Percentiles rank a stretch among this genome's conserved stretches.
Conservation (phyloP, 75 land plant genomes). For the Larix kaempferi region DNA sequence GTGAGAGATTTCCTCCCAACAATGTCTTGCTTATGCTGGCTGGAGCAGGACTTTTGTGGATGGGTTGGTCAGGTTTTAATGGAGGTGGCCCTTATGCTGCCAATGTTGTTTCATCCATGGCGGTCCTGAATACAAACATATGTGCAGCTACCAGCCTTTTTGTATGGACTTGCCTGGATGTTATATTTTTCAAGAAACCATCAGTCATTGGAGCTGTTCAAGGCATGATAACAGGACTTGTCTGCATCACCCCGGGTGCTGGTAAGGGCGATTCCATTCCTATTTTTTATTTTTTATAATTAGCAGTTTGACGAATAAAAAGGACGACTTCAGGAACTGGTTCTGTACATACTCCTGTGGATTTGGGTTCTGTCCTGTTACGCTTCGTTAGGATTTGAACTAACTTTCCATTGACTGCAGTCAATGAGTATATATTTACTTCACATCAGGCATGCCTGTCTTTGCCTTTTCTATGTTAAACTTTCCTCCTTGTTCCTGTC, state of each 20-base stretch:
- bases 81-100: constrained; percentile 83
- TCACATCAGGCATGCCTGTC: too few relatives aligned
- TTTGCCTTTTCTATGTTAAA: too few relatives aligned
- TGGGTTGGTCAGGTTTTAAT: constrained; percentile 92
- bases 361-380: too few relatives aligned
- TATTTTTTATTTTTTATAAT: not conserved
- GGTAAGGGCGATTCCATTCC: constrained; percentile 20
- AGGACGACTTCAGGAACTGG: too few relatives aligned
- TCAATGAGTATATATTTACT: too few relatives aligned
- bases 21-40: constrained; percentile 62
- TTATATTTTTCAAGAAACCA: constrained; percentile 63
- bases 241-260: constrained; percentile 79
- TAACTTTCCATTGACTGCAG: too few relatives aligned
- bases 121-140: constrained; percentile 70
- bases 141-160: constrained; percentile 78
- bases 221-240: constrained; percentile 88
- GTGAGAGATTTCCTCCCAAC: constrained; percentile 78
- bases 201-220: constrained; percentile 87
- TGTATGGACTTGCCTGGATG: constrained; percentile 68
- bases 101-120: constrained; percentile 46
- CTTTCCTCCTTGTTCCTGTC: too few relatives aligned
- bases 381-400: too few relatives aligned
- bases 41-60: constrained; percentile 84
- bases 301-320: not conserved
- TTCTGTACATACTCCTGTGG: too few relatives aligned